Percentiles rank a stretch among this genome's conserved stretches.
These are phyloP conservation scores for Tetradesmus lagerheimii DNA, from an alignment of 139 green algal genomes.

Conservation along the genomic window DNA sequence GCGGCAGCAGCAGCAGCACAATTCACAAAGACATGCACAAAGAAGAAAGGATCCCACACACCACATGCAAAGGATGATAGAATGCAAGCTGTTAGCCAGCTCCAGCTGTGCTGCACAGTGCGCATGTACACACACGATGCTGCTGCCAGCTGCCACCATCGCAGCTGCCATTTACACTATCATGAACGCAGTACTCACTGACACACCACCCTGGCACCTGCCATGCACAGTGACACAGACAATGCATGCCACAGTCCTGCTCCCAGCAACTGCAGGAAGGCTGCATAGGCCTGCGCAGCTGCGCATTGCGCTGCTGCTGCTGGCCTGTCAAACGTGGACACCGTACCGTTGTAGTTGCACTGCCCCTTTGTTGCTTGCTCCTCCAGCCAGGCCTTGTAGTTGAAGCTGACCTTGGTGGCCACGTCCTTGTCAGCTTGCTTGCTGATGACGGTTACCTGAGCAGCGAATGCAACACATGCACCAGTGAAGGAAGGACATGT, in stretches of 20 bases:
- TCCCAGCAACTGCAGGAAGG: not conserved
- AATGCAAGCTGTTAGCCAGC: too few relatives aligned
- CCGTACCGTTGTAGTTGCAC: slow-evolving; percentile 7
- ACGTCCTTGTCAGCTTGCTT: not conserved
- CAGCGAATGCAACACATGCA: not conserved
- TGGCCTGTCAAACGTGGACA: not conserved
- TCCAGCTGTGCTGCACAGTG: too few relatives aligned
- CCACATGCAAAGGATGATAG: too few relatives aligned
- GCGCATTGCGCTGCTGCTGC: not conserved
- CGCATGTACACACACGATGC: too few relatives aligned
- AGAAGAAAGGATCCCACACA: too few relatives aligned
- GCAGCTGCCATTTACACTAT: too few relatives aligned
- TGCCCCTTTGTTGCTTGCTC: not conserved
- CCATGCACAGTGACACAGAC: too few relatives aligned
- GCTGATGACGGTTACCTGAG: not conserved
- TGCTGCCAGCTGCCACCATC: too few relatives aligned
- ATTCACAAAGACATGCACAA: not conserved
- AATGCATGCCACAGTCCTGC: too few relatives aligned
- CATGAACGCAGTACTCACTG: too few relatives aligned
- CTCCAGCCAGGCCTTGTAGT: slow-evolving; percentile 22
- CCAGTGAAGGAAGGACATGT: not conserved
- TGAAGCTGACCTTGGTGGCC: not conserved
- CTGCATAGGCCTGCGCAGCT: not conserved
- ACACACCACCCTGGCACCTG: too few relatives aligned
- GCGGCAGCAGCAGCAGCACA: not conserved